These are phyloP conservation scores for Pinus tabuliformis DNA, from an alignment of 75 land plant genomes.

Conservation along the genomic window DNA sequence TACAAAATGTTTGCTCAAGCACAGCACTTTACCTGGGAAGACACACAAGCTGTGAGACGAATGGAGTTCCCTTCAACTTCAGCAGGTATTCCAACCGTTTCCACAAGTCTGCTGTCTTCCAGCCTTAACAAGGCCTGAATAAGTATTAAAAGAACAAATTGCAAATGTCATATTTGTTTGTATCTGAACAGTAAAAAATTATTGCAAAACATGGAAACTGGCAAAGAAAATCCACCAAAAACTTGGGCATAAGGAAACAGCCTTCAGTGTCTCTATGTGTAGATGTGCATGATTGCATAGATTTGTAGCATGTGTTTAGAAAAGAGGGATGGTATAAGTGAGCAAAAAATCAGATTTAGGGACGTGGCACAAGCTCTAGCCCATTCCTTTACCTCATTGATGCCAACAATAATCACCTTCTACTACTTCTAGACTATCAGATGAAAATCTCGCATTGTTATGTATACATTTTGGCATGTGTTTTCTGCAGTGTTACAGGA, in stretches of 20 bases:
- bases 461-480: not conserved
- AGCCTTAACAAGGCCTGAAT: constrained; percentile 75
- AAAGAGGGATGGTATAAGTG: too few species aligned
- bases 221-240: not conserved
- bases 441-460: not conserved
- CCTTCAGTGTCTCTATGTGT: not conserved
- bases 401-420: not conserved
- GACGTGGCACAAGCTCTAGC: not conserved
- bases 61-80: constrained; percentile 61
- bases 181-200: not conserved
- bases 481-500: not conserved
- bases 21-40: constrained; percentile 72
- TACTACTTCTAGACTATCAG: not conserved
- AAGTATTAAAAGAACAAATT: constrained; percentile 1
- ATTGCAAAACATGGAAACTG: not conserved
- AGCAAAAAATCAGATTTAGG: too few species aligned
- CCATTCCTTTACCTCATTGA: not conserved
- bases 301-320: too few species aligned
- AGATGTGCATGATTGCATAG: too few species aligned
- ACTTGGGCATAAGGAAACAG: not conserved
- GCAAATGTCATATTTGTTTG: not conserved
- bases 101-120: constrained; percentile 81
- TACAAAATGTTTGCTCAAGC: not conserved
- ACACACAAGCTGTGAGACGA: constrained; percentile 93
- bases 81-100: constrained; percentile 96